Base-by-base conservation (phyloP, 768 basidiomycete species). In the Phaffia tasmanica region DNA sequence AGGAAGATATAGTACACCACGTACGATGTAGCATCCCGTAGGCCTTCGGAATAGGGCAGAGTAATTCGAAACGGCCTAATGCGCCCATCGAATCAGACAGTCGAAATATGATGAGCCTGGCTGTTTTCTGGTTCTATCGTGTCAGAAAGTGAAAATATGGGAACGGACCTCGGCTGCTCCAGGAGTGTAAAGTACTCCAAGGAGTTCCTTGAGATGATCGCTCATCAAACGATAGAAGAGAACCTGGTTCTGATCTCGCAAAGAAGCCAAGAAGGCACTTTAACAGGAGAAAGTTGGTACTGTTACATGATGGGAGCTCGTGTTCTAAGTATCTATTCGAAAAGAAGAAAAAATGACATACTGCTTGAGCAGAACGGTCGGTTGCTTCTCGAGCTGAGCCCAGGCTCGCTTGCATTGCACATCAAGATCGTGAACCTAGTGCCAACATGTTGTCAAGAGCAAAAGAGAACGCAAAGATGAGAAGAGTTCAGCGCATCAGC, bases 31-130 rank as follows among this genome's bases (percentile, higher is more conserved):
- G 92, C 30, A 91, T 72, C 0, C 90, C 88, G 71, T 89, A 64
- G 85, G 74, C 62, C 86, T 78, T 47, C 90, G 79, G 77, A 88
- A 92, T 4, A 91, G 79, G 74, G 88, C 86, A 0, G 89, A 91
- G 74, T 91, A 92, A 65, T 86, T 82, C 14, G 85, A 78, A 25
- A 74, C 73, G 1, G 72, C 72, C 46, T 70, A 63, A 21, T 23
- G 56, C 3, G 35, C 21, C 25, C 29, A 29, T 54, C 47, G 51
- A 64, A 27, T 23, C 47, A 57, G 49, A 27, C 46, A 61, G 47
- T 21, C 19, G 62, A 16, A 8, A 29, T 9, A 62, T 70, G 1
- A 62, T 59, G 15, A 23, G n/a, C 59, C 29, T 5, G 14, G 62
- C 27, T 19, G 49, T 57, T 27, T 5, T n/a, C n/a, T n/a, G n/a